Evolutionary conservation across 1,284 basidiomycete genomes (phyloP), one percentile per base, ranked within the genome.

Genomic region (Cryptococcus neoformans): DNA sequence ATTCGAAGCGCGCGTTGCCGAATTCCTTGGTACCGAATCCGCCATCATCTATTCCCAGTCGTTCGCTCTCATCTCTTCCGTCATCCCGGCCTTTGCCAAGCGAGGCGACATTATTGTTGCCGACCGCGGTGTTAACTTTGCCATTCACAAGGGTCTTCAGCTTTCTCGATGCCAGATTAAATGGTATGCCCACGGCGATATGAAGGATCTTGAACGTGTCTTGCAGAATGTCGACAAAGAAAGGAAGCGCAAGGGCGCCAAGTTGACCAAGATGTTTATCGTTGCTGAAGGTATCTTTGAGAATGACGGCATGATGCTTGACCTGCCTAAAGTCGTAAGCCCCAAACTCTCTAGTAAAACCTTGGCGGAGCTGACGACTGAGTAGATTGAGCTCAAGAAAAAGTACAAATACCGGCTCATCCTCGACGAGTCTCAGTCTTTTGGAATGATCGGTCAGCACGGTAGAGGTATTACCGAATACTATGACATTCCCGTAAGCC

Each of bases 81-180:
- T 95, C 69, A 98, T 99, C 59, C 91, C 95, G 0, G 92, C 95
- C 1, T 99, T 98, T 75, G 92, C 90, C 80, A 99, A 99, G 76
- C 87, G 96, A 63, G 94, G 94, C 3, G 96, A 99, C 70, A 87
- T 98, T 68, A 95, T 99, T 70, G 90, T 99, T n/a, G 94, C 92
- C 3, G 96, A 99, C 76, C 86, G 92, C 36, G 87, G 88, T 44
- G 88, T 95, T 67, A 96, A 91, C 78, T 94, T 98, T 78, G 87
- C 92, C 21, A 92, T 98, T 61, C 93, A 98, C 77, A 96, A 95
- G 76, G 96, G 94, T n/a, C 86, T 99, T 37, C 90, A 97, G 76
- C 92, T 98, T 62, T 92, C 90, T 38, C 88, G 96, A 51, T 92
- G 88, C 17, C 94, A 89, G 1, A 85, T 98, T 49, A 85, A 89